Evolutionary conservation across 371 early-diverging fungal species (phyloP), one percentile per base, ranked within the genome.

Genomic region (Circinella minor): DNA sequence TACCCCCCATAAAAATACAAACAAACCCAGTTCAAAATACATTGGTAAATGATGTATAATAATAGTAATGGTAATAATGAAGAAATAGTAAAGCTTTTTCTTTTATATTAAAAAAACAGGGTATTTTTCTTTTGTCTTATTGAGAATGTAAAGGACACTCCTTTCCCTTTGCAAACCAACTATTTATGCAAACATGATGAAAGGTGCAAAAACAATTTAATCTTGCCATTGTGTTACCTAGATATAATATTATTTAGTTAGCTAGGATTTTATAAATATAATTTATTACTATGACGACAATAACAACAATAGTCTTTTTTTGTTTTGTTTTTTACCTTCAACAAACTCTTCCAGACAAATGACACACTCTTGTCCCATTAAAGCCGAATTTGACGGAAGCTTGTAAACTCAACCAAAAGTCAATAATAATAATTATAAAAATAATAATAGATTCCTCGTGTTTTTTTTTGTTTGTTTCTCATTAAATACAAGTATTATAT

Each of bases 301-400:
- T 13, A 57, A 8, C 20, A 57, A 34, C 0, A 27, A 39, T 63
- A 59, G 27, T 27, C 27, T 27, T 27, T 27, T 27, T 27, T 27
- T n/a, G n/a, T n/a, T 27, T 27, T 27, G 27, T 73, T 14, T 6
- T 54, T 71, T 66, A 87, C 89, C 88, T 70, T 79, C 68, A 66
- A 77, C 82, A 82, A 91, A 93, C 69, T 93, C 94, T 57, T 93
- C 93, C 74, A 94, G 89, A 79, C 95, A 94, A 65, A 94, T 94
- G 3, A 91, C 82, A 66, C 95, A 94, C 71, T 94, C 95, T 71
- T 84, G 86, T 51, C 88, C 90, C 48, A 89, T 70, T 65, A 88
- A 62, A 15, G 86, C 83, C 18, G 87, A 86, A 67, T 89, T 80
- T 27, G 77, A 76, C 4, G 77, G 77, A 18, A 90, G 74, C 55